phyloP scores from a whole-genome alignment of 257 asterid species.

The Solanum habrochaites region DNA sequence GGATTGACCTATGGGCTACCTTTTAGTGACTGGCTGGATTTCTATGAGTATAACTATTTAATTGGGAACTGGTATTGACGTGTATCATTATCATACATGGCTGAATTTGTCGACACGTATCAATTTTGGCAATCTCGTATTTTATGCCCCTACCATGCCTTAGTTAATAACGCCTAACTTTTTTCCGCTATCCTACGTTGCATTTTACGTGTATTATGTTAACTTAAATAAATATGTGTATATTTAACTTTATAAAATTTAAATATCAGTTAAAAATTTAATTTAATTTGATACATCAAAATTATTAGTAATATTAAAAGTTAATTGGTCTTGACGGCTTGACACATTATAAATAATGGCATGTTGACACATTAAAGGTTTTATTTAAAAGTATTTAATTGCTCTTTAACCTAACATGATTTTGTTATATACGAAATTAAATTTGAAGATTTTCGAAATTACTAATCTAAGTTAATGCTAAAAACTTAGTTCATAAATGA shows the following conservation, averaged over 20 bases:
- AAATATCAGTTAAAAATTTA: too few species aligned
- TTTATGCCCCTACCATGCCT: background rate
- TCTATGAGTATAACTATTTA: background rate
- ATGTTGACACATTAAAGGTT: background rate
- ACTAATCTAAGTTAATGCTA: background rate
- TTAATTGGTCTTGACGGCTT: too few species aligned
- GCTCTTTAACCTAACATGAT: background rate
- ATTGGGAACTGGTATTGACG: background rate
- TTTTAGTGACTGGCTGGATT: background rate
- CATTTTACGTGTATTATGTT: background rate
- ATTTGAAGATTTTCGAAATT: background rate
- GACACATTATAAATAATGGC: background rate
- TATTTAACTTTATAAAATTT: too few species aligned
- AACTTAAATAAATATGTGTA: too few species aligned
- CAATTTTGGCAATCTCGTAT: background rate
- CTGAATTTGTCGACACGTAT: background rate
- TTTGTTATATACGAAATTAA: background rate
- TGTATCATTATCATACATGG: background rate
- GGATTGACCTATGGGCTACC: background rate
- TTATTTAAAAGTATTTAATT: background rate
- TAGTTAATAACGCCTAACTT: background rate
- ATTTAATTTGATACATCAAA: too few species aligned
- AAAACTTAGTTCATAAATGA: background rate
- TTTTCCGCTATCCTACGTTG: background rate
- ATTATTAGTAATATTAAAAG: too few species aligned